These are phyloP conservation scores for Nakazawaea holstii DNA, from an alignment of 805 yeast species.

Conservation along the genomic window DNA sequence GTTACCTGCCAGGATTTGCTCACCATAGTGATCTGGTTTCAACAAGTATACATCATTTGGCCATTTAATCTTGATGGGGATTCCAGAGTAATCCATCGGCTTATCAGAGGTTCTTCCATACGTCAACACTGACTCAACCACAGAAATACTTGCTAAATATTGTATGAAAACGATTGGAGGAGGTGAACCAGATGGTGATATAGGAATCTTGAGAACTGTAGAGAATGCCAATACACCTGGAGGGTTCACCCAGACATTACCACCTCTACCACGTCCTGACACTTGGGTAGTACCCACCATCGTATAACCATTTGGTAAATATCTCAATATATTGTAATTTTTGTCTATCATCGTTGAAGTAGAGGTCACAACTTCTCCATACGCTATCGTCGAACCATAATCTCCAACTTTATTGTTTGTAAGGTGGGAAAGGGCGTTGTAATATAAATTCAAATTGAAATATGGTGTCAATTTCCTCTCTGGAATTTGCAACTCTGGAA, in stretches of 20 bases:
- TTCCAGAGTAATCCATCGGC: constrained; percentile 45
- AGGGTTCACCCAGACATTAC: constrained; percentile 94
- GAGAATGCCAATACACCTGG: constrained; percentile 86
- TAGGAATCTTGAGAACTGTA: constrained; percentile 55
- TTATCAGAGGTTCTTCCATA: constrained; percentile 33
- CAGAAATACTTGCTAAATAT: constrained; percentile 77
- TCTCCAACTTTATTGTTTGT: constrained; percentile 19
- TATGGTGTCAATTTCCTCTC: constrained; percentile 56
- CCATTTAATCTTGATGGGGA: constrained; percentile 89
- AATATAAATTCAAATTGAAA: constrained; percentile 61
- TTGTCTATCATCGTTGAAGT: constrained; percentile 75
- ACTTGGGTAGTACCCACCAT: constrained; percentile 79
- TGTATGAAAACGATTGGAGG: constrained; percentile 79
- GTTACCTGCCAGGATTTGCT: constrained; percentile 25
- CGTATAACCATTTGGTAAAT: constrained; percentile 66
- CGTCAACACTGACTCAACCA: constrained; percentile 66
- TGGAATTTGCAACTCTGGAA: constrained; percentile 39
- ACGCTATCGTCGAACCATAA: constrained; percentile 62
- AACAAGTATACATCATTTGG: constrained; percentile 87
- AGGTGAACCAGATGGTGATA: constrained; percentile 32
- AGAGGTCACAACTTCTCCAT: constrained; percentile 88
- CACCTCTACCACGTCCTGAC: constrained; percentile 91
- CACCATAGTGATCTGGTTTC: constrained; percentile 52
- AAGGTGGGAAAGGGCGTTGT: constrained; percentile 18
- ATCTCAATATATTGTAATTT: constrained; percentile 53